Evolutionary conservation across 352 stramenopile species (phyloP).

Genomic region (Pythium phragmiticola): DNA sequence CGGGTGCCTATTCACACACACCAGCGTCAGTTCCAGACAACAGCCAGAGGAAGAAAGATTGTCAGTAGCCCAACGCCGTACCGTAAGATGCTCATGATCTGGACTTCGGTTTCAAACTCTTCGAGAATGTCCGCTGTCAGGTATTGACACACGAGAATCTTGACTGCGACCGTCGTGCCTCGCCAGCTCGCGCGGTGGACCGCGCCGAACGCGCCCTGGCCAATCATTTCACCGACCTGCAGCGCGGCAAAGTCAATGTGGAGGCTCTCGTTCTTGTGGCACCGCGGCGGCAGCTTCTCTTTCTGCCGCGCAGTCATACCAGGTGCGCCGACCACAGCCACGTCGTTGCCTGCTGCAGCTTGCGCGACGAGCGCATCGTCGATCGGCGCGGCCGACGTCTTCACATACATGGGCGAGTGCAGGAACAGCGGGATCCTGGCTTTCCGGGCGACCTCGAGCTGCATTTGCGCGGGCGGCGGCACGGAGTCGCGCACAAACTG

Average conservation of each 20-base stretch:
- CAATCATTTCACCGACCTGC: conserved; percentile 80
- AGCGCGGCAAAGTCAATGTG: conserved; percentile 83
- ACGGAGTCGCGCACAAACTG: conserved; percentile 69
- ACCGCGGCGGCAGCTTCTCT: conserved; percentile 52
- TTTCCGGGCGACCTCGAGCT: conserved; percentile 81
- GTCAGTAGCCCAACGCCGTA: conserved; percentile 24
- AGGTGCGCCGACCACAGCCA: background rate
- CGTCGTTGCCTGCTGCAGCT: conserved; percentile 16
- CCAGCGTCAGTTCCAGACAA: no score
- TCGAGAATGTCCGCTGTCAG: conserved; percentile 82
- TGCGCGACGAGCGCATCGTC: conserved; percentile 41
- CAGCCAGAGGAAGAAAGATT: no score
- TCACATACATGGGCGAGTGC: conserved; percentile 87
- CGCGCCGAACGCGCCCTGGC: conserved; percentile 81
- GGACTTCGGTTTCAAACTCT: conserved; percentile 86
- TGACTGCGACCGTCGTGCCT: conserved; percentile 77
- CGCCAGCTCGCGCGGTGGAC: conserved; percentile 76
- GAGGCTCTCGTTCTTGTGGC: conserved; percentile 70
- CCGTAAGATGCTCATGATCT: conserved; percentile 90
- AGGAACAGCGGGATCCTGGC: conserved; percentile 82
- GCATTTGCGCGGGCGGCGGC: conserved; percentile 80
- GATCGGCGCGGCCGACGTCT: conserved; percentile 55
- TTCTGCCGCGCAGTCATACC: conserved; percentile 34
- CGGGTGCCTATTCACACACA: conserved; percentile 49
- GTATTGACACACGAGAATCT: conserved; percentile 84